Evolutionary conservation across 768 basidiomycete genomes (phyloP), one percentile per base, ranked within the genome.

Genomic region (Paxillus involutus): DNA sequence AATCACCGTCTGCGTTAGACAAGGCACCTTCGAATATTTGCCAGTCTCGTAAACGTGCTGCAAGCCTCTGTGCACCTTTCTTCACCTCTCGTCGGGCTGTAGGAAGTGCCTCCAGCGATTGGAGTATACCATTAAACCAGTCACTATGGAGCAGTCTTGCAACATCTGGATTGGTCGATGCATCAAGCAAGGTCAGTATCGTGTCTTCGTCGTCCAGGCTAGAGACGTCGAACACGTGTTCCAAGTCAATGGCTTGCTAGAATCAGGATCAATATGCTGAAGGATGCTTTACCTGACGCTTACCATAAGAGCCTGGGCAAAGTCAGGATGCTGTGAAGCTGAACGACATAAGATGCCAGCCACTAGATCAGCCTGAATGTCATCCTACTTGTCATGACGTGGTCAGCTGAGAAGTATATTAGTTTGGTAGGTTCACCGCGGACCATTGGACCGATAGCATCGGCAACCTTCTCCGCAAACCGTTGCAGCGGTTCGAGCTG

Each of bases 151-250:
- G 73, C 42, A 77, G 65, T 29, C 75, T 77, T 0, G 89, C 82
- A 51, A 91, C 77, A 52, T 86, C 83, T 0, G 80, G 73, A 63
- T 89, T 89, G 10, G 85, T 71, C 14, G 80, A 75, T 3, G 89
- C 89, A 59, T 88, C 81, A 19, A 83, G 69, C n/a, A 91, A 74
- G 44, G 76, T 77, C 12, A 76, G 65, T 26, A 87, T 63, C 0
- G 81, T 87, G 29, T 73, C 71, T 49, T 85, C 78, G 43, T 68
- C 66, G 45, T 85, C 83, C 39, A 90, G 55, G 11, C 67, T 75
- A 26, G 74, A 66, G 11, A 75, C 61, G 52, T 84, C 83, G 55
- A 89, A 88, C 3, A 89, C 73, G 11, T 67, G 61, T 19, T 69
- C 62, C 6, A 86, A 58, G 40, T 88, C 81, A 12, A 89, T 63